phyloP scores from a whole-genome alignment of 192 early-diverging fungal species.

The Rhizophagus clarus region DNA sequence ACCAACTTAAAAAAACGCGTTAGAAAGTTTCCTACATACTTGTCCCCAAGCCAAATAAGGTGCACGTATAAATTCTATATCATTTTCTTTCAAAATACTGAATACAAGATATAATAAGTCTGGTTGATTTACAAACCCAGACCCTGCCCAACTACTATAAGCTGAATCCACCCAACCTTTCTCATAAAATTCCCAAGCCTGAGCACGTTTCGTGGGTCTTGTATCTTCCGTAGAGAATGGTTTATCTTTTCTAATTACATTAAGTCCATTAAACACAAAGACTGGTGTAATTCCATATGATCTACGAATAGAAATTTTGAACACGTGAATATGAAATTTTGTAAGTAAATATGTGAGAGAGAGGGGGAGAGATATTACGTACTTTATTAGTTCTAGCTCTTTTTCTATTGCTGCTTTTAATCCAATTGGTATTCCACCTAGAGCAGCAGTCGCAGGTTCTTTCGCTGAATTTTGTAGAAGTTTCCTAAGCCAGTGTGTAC shows the following conservation, averaged over 20 bases:
- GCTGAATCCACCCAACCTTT: slow-evolving; percentile 61
- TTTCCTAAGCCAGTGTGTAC: slow-evolving; percentile 77
- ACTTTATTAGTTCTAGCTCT: slow-evolving; percentile 68
- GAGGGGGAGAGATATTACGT: too few species aligned
- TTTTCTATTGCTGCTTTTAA: slow-evolving; percentile 62
- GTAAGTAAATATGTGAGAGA: not conserved
- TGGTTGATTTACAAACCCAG: slow-evolving; percentile 55
- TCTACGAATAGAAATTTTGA: slow-evolving; percentile 35
- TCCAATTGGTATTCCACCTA: slow-evolving; percentile 67
- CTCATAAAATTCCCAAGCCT: slow-evolving; percentile 72
- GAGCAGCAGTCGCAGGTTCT: slow-evolving; percentile 60
- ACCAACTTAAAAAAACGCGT: not conserved
- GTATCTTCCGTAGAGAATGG: slow-evolving; percentile 66
- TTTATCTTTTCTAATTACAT: slow-evolving; percentile 70
- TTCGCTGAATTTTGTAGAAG: slow-evolving; percentile 52
- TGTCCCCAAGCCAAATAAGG: slow-evolving; percentile 82
- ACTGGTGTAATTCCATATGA: slow-evolving; percentile 69
- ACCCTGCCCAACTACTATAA: slow-evolving; percentile 55
- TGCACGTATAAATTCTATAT: slow-evolving; percentile 75
- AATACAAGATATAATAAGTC: slow-evolving; percentile 70
- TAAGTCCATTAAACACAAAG: slow-evolving; percentile 77
- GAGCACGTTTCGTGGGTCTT: slow-evolving; percentile 59
- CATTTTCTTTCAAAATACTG: slow-evolving; percentile 65
- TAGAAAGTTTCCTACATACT: slow-evolving; percentile 35
- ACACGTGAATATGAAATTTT: not conserved